Conservation (phyloP, 371 early-diverging fungal genomes). For the Entomophthora muscae region DNA sequence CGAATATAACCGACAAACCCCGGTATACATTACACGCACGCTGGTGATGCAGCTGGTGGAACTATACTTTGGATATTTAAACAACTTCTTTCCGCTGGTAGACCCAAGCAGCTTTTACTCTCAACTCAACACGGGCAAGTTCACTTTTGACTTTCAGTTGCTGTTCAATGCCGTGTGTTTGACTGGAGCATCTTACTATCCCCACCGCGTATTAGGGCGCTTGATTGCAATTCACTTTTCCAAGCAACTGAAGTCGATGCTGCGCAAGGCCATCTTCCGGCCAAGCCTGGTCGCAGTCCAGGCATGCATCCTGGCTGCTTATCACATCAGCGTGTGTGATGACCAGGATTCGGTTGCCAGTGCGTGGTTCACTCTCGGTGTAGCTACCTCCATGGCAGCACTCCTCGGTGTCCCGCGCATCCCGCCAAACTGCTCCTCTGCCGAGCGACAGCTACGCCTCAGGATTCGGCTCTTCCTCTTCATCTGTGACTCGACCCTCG, state of each 20-base stretch:
- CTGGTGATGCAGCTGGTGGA: constrained; percentile 1
- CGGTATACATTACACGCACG: neutral
- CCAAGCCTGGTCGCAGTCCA: neutral
- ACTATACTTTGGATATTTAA: neutral
- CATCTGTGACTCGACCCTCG: neutral
- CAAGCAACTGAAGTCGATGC: neutral
- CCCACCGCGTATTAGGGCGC: neutral
- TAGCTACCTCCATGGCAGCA: neutral
- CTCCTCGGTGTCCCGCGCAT: neutral
- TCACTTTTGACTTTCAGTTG: neutral
- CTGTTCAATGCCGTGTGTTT: neutral
- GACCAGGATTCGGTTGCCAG: neutral
- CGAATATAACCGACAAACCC: neutral
- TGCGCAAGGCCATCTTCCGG: neutral
- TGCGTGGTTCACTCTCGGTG: neutral
- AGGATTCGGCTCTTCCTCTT: neutral
- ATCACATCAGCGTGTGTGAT: neutral
- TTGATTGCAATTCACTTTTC: neutral
- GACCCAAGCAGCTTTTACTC: constrained; percentile 1
- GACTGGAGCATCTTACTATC: neutral
- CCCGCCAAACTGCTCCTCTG: neutral
- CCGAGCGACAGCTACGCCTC: neutral
- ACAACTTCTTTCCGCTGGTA: neutral
- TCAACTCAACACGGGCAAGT: neutral
- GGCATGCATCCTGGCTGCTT: neutral